phyloP scores from a whole-genome alignment of 345 rosid species.

The Alliaria petiolata region DNA sequence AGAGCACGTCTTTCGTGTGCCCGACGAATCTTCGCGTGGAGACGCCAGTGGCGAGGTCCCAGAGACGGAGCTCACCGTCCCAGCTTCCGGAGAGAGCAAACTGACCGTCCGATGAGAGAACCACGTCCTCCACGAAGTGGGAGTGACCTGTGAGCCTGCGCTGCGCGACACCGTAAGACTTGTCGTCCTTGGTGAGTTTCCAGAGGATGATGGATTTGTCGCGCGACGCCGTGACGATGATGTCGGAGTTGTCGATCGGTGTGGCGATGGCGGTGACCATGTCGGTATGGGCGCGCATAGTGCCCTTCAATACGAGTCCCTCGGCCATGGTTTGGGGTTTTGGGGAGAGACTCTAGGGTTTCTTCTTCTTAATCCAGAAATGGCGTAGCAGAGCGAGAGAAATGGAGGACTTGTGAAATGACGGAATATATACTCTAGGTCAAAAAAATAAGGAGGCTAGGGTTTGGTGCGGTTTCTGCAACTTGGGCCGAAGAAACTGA shows the following conservation, averaged over 20 bases:
- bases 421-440: constrained; percentile 4
- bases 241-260: constrained; percentile 85
- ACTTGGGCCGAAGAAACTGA: background rate
- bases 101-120: constrained; percentile 91
- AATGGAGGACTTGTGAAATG: background rate
- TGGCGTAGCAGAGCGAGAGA: constrained; percentile 17
- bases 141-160: constrained; percentile 97
- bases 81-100: constrained; percentile 95
- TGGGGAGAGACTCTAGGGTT: background rate
- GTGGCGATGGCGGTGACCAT: constrained; percentile 92
- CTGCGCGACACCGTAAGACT: constrained; percentile 71
- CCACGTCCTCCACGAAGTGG: constrained; percentile 89
- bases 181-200: constrained; percentile 84
- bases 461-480: constrained; percentile 13
- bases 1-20: constrained; percentile 90
- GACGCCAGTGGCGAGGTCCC: constrained; percentile 71
- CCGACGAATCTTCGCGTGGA: constrained; percentile 87
- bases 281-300: constrained; percentile 94
- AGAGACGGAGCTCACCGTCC: constrained; percentile 98
- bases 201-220: constrained; percentile 96
- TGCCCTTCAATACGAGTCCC: constrained; percentile 69
- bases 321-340: constrained; percentile 53
- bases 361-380: constrained; percentile 10
- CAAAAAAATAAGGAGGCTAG: constrained; percentile 8
- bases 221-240: constrained; percentile 88